Percentiles rank a stretch among this genome's conserved stretches.
Conservation (phyloP, 2,329 filamentous ascomycete genomes). For the Colletotrichum karsti region DNA sequence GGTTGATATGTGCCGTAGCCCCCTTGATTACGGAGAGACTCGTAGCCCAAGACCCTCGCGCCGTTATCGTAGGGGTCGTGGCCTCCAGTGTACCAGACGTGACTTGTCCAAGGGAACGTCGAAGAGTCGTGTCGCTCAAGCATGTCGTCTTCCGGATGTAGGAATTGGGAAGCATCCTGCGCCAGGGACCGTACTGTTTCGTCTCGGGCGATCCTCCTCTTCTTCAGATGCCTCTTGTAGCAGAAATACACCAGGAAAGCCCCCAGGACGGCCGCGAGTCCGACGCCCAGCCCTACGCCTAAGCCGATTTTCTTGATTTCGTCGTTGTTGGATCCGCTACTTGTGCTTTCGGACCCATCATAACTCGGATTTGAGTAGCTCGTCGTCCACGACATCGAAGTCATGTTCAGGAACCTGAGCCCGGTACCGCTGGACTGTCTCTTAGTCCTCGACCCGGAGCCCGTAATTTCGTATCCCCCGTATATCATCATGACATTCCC, state of each 20-base stretch:
- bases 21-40: slow-evolving; percentile 46
- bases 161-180: slow-evolving; percentile 57
- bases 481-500: slow-evolving; percentile 76
- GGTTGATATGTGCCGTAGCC: slow-evolving; percentile 32
- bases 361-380: slow-evolving; percentile 57
- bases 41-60: slow-evolving; percentile 57
- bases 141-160: slow-evolving; percentile 55
- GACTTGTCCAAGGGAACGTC: slow-evolving; percentile 39
- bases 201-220: slow-evolving; percentile 45
- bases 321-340: neutral
- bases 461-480: slow-evolving; percentile 65
- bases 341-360: neutral
- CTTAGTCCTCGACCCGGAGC: slow-evolving; percentile 39
- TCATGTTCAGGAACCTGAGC: slow-evolving; percentile 64
- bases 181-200: slow-evolving; percentile 57
- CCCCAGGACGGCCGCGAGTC: slow-evolving; percentile 59
- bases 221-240: slow-evolving; percentile 51
- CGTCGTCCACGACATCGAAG: slow-evolving; percentile 61
- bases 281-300: slow-evolving; percentile 72
- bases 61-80: slow-evolving; percentile 50
- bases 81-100: slow-evolving; percentile 56
- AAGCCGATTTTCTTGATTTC: slow-evolving; percentile 61
- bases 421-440: slow-evolving; percentile 39
- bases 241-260: slow-evolving; percentile 56
- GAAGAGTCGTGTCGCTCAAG: slow-evolving; percentile 46